These are phyloP conservation scores for Sporopachydermia lactativora DNA, from an alignment of 805 yeast species.

Conservation along the genomic window DNA sequence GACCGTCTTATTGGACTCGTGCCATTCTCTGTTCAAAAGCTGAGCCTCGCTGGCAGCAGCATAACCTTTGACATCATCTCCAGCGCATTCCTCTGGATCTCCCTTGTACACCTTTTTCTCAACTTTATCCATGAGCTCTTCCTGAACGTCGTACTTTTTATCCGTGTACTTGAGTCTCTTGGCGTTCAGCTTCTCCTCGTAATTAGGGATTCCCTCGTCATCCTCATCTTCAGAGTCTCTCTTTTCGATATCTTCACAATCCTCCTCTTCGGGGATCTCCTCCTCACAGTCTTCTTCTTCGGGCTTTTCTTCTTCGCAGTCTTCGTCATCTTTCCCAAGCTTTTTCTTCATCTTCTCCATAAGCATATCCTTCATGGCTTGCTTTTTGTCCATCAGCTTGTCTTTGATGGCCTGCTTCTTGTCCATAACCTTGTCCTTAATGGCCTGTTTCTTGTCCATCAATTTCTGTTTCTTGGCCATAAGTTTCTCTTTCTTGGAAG, in stretches of 20 bases:
- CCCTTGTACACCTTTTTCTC: constrained; percentile 8
- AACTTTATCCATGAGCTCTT: constrained; percentile 15
- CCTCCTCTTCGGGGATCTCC: constrained; percentile 6
- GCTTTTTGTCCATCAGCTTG: constrained; percentile 4
- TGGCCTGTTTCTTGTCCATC: background rate
- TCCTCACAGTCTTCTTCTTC: constrained; percentile 5
- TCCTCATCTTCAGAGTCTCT: background rate
- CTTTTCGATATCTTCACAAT: constrained; percentile 7
- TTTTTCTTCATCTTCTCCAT: constrained; percentile 5
- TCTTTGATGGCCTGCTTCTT: background rate
- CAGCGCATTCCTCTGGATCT: constrained; percentile 10
- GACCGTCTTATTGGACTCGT: constrained; percentile 12
- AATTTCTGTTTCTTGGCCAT: background rate
- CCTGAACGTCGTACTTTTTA: no score
- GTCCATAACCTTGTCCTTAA: background rate
- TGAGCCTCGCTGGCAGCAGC: constrained; percentile 11
- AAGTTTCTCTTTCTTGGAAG: background rate
- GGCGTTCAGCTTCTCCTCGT: constrained; percentile 15
- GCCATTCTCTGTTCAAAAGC: constrained; percentile 17
- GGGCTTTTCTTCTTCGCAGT: constrained; percentile 5
- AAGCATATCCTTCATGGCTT: constrained; percentile 5
- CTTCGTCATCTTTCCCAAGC: constrained; percentile 11
- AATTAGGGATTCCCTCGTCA: no score
- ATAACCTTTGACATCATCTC: constrained; percentile 6
- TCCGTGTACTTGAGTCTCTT: constrained; percentile 17